These are phyloP conservation scores for Podospora comata DNA, from an alignment of 495 filamentous ascomycete species.

Conservation along the genomic window DNA sequence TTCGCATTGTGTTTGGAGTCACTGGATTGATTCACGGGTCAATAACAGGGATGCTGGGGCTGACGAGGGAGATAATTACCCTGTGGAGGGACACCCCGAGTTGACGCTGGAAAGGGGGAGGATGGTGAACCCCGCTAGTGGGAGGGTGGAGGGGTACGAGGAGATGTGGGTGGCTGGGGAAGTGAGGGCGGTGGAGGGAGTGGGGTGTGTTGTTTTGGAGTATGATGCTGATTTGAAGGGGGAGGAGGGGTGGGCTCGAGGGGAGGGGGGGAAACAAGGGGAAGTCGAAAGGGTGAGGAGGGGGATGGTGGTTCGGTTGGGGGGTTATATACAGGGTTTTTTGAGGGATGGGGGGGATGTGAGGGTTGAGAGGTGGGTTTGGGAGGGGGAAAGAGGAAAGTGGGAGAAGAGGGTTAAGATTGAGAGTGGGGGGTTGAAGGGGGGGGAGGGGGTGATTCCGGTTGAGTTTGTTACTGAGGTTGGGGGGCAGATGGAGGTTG, in stretches of 20 bases:
- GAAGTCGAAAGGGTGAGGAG: conserved; percentile 23
- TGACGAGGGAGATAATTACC: conserved; percentile 53
- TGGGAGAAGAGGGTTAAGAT: conserved; percentile 24
- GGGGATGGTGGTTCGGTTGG: conserved; percentile 49
- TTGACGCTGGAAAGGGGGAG: conserved; percentile 47
- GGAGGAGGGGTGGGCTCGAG: not conserved
- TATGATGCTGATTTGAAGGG: conserved; percentile 7
- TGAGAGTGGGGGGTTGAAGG: conserved; percentile 14
- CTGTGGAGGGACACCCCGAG: conserved; percentile 36
- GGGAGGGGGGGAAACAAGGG: conserved; percentile 2
- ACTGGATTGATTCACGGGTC: conserved; percentile 52
- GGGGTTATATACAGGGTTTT: conserved; percentile 47
- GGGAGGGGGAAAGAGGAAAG: conserved; percentile 19
- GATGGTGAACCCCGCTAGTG: conserved; percentile 47
- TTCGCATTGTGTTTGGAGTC: conserved; percentile 44
- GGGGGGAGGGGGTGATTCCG: not conserved
- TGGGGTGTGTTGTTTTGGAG: conserved; percentile 13
- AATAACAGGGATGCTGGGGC: conserved; percentile 28
- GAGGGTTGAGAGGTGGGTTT: conserved; percentile 45
- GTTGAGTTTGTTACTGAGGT: conserved; percentile 18
- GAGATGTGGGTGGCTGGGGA: conserved; percentile 47
- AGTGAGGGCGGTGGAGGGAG: conserved; percentile 23
- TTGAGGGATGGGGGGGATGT: conserved; percentile 38
- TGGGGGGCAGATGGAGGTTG: conserved; percentile 12
- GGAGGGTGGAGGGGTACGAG: conserved; percentile 47